A percentile compares a stretch with the other conserved stretches of the same genome.
phyloP scores from a whole-genome alignment of 352 stramenopile species.

The Peronospora tabacina region DNA sequence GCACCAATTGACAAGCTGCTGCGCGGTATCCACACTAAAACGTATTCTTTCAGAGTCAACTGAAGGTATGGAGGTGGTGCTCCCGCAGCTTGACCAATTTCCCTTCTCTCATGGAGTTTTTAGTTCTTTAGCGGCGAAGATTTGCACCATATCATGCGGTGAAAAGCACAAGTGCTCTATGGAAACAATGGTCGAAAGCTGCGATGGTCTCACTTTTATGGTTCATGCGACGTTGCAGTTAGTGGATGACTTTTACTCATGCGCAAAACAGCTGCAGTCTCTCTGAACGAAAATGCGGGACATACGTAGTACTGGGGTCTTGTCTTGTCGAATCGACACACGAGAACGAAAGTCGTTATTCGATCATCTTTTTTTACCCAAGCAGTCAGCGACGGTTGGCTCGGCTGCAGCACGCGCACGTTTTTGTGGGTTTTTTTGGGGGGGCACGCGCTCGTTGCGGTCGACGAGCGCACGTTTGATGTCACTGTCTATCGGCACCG shows the following conservation, averaged over 20 bases:
- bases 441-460: constrained; percentile 11
- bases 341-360: constrained; percentile 10
- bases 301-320: constrained; percentile 1
- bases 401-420: constrained; percentile 8
- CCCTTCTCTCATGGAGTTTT: neutral
- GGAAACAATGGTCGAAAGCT: neutral
- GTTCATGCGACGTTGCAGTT: neutral
- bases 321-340: constrained; percentile 13
- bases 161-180: constrained; percentile 3
- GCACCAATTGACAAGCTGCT: neutral
- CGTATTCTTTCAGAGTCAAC: neutral
- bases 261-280: neutral
- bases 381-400: neutral
- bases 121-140: constrained; percentile 1
- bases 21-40: too few relatives aligned
- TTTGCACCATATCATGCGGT: constrained; percentile 11
- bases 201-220: neutral
- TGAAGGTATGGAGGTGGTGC: neutral
- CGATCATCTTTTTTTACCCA: neutral
- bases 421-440: too few relatives aligned
- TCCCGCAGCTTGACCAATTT: constrained; percentile 6
- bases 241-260: constrained; percentile 9
- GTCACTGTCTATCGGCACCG: constrained; percentile 1
- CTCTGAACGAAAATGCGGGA: constrained; percentile 3
- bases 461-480: constrained; percentile 11